phyloP scores from a whole-genome alignment of 2,329 filamentous ascomycete genomes.

The Rutstroemia sydowiana region DNA sequence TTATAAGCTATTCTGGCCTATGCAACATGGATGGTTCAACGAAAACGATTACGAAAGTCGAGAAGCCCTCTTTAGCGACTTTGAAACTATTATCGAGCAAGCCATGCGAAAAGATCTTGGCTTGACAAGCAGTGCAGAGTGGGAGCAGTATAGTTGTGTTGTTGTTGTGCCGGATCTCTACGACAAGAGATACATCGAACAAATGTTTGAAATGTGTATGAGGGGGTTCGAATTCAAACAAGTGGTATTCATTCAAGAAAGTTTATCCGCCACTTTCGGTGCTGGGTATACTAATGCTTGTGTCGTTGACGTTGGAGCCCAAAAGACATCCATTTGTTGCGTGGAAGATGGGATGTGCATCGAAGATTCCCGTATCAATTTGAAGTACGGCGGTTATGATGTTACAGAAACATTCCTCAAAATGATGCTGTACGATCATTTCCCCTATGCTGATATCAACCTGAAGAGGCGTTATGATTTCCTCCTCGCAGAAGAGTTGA shows the following conservation, averaged over 20 bases:
- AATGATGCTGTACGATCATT: slow-evolving; percentile 96
- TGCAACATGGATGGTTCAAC: slow-evolving; percentile 80
- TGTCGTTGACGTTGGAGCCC: slow-evolving; percentile 91
- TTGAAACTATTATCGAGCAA: slow-evolving; percentile 79
- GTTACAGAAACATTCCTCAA: slow-evolving; percentile 92
- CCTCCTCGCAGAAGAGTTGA: slow-evolving; percentile 87
- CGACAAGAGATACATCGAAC: slow-evolving; percentile 85
- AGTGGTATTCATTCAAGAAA: slow-evolving; percentile 93
- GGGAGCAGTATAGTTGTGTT: slow-evolving; percentile 90
- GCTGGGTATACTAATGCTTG: slow-evolving; percentile 91
- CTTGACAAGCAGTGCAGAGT: slow-evolving; percentile 68
- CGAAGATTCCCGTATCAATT: slow-evolving; percentile 88
- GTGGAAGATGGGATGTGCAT: slow-evolving; percentile 94
- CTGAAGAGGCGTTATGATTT: slow-evolving; percentile 86
- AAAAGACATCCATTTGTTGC: slow-evolving; percentile 95
- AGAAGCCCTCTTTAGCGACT: slow-evolving; percentile 76
- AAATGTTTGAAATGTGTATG: slow-evolving; percentile 77
- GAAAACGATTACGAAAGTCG: slow-evolving; percentile 80
- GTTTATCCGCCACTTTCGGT: slow-evolving; percentile 87
- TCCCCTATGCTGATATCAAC: slow-evolving; percentile 93
- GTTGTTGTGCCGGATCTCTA: slow-evolving; percentile 96
- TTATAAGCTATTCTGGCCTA: slow-evolving; percentile 90
- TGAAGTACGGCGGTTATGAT: slow-evolving; percentile 89
- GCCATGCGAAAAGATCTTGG: slow-evolving; percentile 81
- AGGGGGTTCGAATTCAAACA: slow-evolving; percentile 83